These are phyloP conservation scores for Rhododendron molle DNA, from an alignment of 148 eudicot species.

Conservation along the genomic window DNA sequence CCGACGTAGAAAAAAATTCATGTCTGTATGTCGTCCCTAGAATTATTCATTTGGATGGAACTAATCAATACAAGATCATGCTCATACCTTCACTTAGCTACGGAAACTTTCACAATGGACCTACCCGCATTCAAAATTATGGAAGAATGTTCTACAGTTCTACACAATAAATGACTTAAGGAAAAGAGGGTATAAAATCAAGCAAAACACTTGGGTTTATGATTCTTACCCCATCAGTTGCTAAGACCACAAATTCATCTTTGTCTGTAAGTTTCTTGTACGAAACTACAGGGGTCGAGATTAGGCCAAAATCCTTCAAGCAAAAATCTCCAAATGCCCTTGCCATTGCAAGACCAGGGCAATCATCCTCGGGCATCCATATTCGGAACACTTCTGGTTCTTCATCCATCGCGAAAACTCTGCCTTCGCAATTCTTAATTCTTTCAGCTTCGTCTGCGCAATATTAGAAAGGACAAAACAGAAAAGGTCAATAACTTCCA, in stretches of 20 bases:
- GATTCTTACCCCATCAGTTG: conserved; percentile 85
- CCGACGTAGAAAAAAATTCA: neutral
- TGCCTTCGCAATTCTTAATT: conserved; percentile 47
- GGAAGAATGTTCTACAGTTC: neutral
- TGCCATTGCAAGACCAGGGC: conserved; percentile 94
- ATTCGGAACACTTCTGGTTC: conserved; percentile 65
- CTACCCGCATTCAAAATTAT: neutral
- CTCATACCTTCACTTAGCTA: neutral
- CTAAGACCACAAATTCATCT: conserved; percentile 86
- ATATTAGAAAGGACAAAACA: neutral
- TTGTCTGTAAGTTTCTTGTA: conserved; percentile 50
- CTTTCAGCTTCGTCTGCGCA: conserved; percentile 54
- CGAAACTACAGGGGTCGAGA: conserved; percentile 68
- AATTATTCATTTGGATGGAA: neutral
- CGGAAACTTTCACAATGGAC: neutral
- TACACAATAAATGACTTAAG: neutral
- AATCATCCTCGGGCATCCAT: conserved; percentile 75
- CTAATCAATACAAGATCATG: neutral
- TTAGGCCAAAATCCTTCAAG: conserved; percentile 81
- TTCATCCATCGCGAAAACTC: conserved; percentile 61
- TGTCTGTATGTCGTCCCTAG: neutral
- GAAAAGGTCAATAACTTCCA: neutral
- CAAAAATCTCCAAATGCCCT: conserved; percentile 95
- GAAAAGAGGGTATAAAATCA: neutral
- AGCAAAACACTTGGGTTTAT: neutral